Evolutionary conservation across 805 yeast species (phyloP), one percentile per base, ranked within the genome.

Genomic region (Candida maesae): DNA sequence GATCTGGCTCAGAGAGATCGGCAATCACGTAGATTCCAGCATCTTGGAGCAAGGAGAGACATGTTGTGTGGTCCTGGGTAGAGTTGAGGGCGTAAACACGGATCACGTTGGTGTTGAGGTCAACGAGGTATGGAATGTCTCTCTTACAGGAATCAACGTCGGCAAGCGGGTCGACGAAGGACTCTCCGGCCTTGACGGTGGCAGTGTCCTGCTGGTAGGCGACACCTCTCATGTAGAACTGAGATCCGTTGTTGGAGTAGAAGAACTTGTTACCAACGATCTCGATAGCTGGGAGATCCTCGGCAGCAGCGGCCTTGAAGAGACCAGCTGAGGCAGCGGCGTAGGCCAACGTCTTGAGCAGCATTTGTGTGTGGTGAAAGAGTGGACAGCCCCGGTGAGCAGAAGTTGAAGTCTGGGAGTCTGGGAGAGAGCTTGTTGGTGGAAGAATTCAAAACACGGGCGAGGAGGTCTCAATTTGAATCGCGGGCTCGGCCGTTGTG

Each of bases 21-120:
- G 90, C 89, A 68, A 84, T 75, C 38, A 84, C 81, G 53, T 84
- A 84, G 58, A 84, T 84, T 52, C 88, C 90, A 33, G 89, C 89
- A 39, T 80, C 85, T 46, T 71, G 68, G 52, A 84, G 68, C 51
- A 76, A 63, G 24, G 65, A 36, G 88, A 84, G 79, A 73, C 93
- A 84, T 37, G 71, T 73, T 38, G 74, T 61, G 64, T 84, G 93
- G 61, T 83, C 85, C 47, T 67, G 54, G 30, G 74, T 56, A n/a
- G 73, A 67, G 67, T 84, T 77, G 40, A 84, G 65, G 33, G 91
- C 88, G 58, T 84, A 84, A 26, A 84, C 89, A 68, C 91, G 74
- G 51, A 84, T 68, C 42, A 79, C 81, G 59, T 84, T 84, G 46
- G 90, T 83, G 53, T 70, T 65, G 45, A 82, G 65, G 37, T 71